Evolutionary conservation across 495 filamentous ascomycete genomes (phyloP), one percentile per base, ranked within the genome.

Genomic region (Poronia punctata): DNA sequence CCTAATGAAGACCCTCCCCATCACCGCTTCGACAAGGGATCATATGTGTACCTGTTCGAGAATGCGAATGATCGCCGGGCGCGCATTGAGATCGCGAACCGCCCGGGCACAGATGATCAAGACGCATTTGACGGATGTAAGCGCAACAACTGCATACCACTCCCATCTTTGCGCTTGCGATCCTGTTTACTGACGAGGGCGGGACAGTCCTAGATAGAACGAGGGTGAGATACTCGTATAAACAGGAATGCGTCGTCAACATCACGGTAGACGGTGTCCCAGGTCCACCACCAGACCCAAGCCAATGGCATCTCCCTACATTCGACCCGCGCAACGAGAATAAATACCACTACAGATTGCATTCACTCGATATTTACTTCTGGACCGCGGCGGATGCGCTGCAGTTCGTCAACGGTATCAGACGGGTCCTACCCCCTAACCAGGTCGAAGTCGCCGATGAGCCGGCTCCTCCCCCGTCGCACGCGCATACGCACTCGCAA

Each of bases 341-440:
- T 24, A 80, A 79, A 46, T 84, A 83, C 41, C 70, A 84, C 38
- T 82, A 85, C 57, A 81, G 78, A 45, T 66, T 95, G 1, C 83
- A 93, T 53, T 86, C 85, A 2, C 47, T 95, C 39, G 88, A 95
- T 56, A 74, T 95, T 26, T 95, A 95, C 60, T 89, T 95, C 61
- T 94, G 86, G 85, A 86, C 75, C 1, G 65, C 74, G 35, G 74
- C 82, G 21, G 88, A 95, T 60, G 83, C 83, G 3, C 65, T 76
- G 20, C 66, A 78, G 31, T 88, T 95, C 43, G 64, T 93, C 37
- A 79, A 86, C 45, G 68, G 72, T 17, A 54, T 80, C 22, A 70
- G 78, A 30, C 71, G 66, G 18, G 62, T 87, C 11, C 64, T 88
- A 4, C 72, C 79, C 26, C 52, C 56, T 0, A 49, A 71, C 22